A percentile compares a stretch with the other conserved stretches of the same genome.
These are phyloP conservation scores for Pulveroboletus sp. DNA, from an alignment of 768 basidiomycete genomes.

Conservation along the genomic window DNA sequence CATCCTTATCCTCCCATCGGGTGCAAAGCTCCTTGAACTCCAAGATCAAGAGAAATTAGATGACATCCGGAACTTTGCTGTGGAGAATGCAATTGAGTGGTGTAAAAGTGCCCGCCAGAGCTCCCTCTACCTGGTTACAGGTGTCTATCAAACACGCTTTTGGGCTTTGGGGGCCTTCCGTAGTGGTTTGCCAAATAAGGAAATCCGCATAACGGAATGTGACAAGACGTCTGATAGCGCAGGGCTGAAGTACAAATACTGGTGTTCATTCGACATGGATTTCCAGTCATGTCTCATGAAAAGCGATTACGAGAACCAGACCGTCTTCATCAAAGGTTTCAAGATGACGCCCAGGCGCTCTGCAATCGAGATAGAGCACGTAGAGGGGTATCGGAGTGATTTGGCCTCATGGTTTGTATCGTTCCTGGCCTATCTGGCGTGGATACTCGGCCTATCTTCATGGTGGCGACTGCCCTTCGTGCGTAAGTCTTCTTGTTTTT, in stretches of 20 bases:
- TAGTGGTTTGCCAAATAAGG: not conserved
- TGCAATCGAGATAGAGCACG: not conserved
- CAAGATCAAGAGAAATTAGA: not conserved
- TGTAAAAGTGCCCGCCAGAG: not conserved
- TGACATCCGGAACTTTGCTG: not conserved
- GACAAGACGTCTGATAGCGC: too few species aligned
- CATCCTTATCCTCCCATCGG: slow-evolving; percentile 6
- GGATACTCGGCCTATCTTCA: too few species aligned
- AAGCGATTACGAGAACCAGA: slow-evolving; percentile 4
- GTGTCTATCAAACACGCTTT: not conserved
- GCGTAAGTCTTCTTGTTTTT: not conserved
- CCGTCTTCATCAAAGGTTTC: slow-evolving; percentile 10
- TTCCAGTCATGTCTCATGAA: not conserved
- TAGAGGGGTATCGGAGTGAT: not conserved
- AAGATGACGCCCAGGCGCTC: slow-evolving; percentile 1
- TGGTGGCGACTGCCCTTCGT: not conserved
- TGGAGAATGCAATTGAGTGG: not conserved
- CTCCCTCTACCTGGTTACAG: slow-evolving; percentile 9
- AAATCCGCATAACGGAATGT: not conserved
- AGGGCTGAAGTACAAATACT: not conserved
- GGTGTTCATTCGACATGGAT: not conserved
- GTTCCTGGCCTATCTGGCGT: not conserved
- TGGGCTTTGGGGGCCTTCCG: slow-evolving; percentile 3
- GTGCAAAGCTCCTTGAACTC: not conserved
- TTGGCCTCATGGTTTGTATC: not conserved